Evolutionary conservation across 192 early-diverging fungal species (phyloP).

Genomic region (Backusella circina): DNA sequence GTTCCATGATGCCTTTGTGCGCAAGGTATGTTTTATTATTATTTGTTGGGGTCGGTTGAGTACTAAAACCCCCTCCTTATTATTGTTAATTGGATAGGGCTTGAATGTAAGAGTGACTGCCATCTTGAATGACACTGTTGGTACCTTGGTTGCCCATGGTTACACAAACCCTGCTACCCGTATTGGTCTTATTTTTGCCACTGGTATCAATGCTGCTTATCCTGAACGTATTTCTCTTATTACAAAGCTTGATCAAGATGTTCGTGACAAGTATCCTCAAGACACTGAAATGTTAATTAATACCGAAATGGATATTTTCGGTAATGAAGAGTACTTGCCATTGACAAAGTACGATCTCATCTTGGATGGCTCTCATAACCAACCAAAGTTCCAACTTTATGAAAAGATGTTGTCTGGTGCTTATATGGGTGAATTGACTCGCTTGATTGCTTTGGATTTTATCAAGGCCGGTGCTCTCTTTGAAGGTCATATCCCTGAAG

Average conservation of each 20-base stretch:
- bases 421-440: conserved; percentile 90
- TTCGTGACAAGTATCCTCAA: conserved; percentile 31
- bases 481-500: conserved; percentile 54
- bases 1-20: conserved; percentile 74
- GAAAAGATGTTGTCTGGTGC: conserved; percentile 97
- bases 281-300: conserved; percentile 89
- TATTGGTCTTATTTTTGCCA: conserved; percentile 89
- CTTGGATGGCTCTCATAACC: conserved; percentile 74
- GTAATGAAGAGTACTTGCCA: conserved; percentile 72
- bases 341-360: conserved; percentile 82
- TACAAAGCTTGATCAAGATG: conserved; percentile 62
- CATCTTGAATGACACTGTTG: conserved; percentile 95
- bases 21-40: conserved; percentile 42
- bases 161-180: conserved; percentile 77
- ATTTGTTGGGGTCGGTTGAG: background rate
- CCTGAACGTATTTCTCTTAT: conserved; percentile 77
- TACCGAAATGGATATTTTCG: conserved; percentile 92
- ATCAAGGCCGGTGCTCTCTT: conserved; percentile 77
- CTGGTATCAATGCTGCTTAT: conserved; percentile 96
- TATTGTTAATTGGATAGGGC: conserved; percentile 24
- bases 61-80: background rate
- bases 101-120: conserved; percentile 79
- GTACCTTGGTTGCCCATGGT: conserved; percentile 87
- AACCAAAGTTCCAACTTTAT: conserved; percentile 84
- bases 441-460: conserved; percentile 78